Base-by-base conservation (phyloP, 352 stramenopile genomes). In the Phytophthora megakarya region DNA sequence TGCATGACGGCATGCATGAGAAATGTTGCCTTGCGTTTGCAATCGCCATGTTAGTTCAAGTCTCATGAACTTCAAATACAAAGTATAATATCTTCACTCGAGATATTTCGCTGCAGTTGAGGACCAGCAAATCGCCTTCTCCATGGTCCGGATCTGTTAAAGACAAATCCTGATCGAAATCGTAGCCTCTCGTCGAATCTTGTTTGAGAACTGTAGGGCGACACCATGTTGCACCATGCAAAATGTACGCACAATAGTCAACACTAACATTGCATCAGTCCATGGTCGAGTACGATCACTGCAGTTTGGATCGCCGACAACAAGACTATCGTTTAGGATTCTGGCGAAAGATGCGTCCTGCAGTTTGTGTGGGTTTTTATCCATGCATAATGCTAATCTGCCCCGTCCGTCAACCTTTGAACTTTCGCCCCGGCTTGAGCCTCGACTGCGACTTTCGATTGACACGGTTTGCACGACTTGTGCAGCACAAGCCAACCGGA, bases 361-460 rank as follows among this genome's bases (percentile, higher is more conserved):
- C 39, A 19, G 44, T 30, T 64, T 55, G 48, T 45, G 30, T 61
- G 8, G 30, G 30, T 35, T 35, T n/a, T 35, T 35, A 35, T 35
- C 30, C 30, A 35, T 35, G 30, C 8, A 12, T 12, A 35, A 35
- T 26, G 40, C 32, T 26, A 58, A 57, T 51, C 45, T 23, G 47
- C n/a, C 46, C 38, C 35, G 35, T 43, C 56, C 55, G 32, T 43
- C 30, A 54, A 54, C 47, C 8, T 35, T 11, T 35, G 30, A 35
- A 43, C 11, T 38, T 39, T 39, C 38, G 42, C 8, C 38, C 57
- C 57, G 48, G 57, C 57, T 65, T 39, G 47, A 21, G 18, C 15
- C 51, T 45, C 22, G 37, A 45, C 25, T 21, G 23, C 45, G 43
- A 39, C 45, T 50, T 54, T 62, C 61, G 61, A 63, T 68, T 28